Evolutionary conservation across 805 yeast genomes (phyloP), one percentile per base, ranked within the genome.

Genomic region (Yarrowia osloensis): DNA sequence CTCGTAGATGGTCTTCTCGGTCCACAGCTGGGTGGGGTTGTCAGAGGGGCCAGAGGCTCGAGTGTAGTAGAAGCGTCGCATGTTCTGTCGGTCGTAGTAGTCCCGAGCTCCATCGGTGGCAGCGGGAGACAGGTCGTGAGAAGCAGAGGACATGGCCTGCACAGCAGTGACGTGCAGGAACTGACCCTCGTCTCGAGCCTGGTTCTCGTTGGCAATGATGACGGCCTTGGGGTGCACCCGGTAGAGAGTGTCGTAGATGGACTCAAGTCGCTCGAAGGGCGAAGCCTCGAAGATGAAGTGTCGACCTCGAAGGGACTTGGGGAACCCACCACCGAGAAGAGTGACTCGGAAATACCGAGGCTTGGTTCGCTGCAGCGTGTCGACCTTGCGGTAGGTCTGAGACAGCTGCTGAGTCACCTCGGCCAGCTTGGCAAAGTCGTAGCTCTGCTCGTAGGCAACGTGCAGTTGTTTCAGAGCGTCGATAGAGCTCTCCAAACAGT

Each of bases 251-350:
- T 88, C 90, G 72, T 89, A 91, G 75, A 91, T 89, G 3, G 94
- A 87, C 1, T 92, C 86, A 68, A 91, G 87, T 76, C 90, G 95
- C 75, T 91, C 97, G 78, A 89, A 91, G 33, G 96, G 91, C 65
- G 86, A 81, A 6, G 97, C 97, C 77, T 91, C 96, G 74, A 88
- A 90, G 65, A 91, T 88, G 74, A 88, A 91, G 68, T 86, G 87
- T 73, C 88, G 86, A 55, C 90, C 89, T 73, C 96, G 81, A 57
- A 89, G 82, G 40, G 92, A 84, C 35, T 80, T 81, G 8, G 97
- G 97, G 81, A 91, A 91, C 2, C 97, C 97, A 65, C 82, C 84
- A 17, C 97, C 97, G 74, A 89, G 84, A 73, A 88, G 91, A 22
- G 89, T 83, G 66, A 91, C 91, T 74, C 88, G 84, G 81, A 90